Evolutionary conservation across 768 basidiomycete genomes (phyloP), one percentile per base, ranked within the genome.

Genomic region (Mycena belliarum): DNA sequence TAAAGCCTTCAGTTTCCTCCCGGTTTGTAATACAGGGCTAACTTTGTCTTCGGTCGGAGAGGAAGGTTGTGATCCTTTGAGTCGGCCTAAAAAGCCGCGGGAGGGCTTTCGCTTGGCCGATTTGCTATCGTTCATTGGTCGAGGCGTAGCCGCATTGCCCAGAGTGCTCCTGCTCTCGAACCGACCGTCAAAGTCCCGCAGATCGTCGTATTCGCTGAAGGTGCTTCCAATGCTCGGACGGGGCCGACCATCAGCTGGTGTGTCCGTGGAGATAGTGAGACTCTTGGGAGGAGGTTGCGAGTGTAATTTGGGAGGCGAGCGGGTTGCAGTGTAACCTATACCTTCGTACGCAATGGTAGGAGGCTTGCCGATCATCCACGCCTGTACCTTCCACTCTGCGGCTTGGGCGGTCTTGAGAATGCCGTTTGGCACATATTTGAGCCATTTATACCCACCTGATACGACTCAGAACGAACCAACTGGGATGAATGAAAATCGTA

Each of bases 341-440:
- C 92, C 93, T 65, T 91, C 83, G 66, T 87, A 93, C 1, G 89
- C 80, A 40, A 93, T 78, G 2, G 88, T 86, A 11, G 95, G 95
- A 18, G 93, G 92, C 67, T 98, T 98, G 62, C 96, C 97, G 28
- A 99, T 83, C 87, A 93, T 92, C 92, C 95, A 98, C 0, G 92
- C 91, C 68, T 97, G 94, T 43, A 98, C 79, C 71, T 90, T 93
- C 95, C 95, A 98, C 68, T 99, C 96, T 0, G 96, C 96, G 5
- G 94, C 92, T 71, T 96, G 95, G 0, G 95, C 96, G 0, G 95
- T 95, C 76, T 91, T 94, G 61, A 99, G 78, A 37, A 99, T 84
- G 26, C 91, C 87, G 59, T 91, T 92, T 1, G 96, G 96, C 7
- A 99, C 91, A 69, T 95, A 98, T 72, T 95, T 96, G 50, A 99